These are phyloP conservation scores for Colletotrichum lini DNA, from an alignment of 2,329 filamentous ascomycete genomes.

Conservation along the genomic window DNA sequence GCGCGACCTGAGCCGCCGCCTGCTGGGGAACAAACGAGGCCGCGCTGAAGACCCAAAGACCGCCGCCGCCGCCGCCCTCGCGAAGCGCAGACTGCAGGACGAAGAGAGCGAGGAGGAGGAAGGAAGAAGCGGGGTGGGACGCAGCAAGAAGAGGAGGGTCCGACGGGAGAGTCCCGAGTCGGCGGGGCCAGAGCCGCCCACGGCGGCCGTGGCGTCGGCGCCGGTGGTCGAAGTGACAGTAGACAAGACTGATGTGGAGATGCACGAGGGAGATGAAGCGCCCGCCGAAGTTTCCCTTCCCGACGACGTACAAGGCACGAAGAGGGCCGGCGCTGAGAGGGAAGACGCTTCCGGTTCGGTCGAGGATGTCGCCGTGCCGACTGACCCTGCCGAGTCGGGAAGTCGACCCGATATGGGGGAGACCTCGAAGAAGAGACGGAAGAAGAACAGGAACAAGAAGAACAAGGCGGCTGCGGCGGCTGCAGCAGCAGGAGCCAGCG, in stretches of 20 bases:
- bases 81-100: constrained; percentile 33
- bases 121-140: constrained; percentile 56
- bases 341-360: neutral
- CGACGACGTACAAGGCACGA: neutral
- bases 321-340: neutral
- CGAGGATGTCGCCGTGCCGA: neutral
- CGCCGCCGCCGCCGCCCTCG: constrained; percentile 31
- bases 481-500: neutral
- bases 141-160: constrained; percentile 51
- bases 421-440: constrained; percentile 48
- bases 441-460: constrained; percentile 44
- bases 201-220: neutral
- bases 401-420: constrained; percentile 3
- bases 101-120: constrained; percentile 52
- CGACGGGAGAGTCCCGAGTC: constrained; percentile 34
- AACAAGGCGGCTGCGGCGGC: constrained; percentile 23
- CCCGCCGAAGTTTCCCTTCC: neutral
- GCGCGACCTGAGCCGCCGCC: constrained; percentile 50
- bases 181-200: constrained; percentile 9
- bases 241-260: neutral
- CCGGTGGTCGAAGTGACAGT: neutral
- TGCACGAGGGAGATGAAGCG: constrained; percentile 13
- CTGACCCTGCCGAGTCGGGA: neutral
- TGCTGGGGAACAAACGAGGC: constrained; percentile 46
- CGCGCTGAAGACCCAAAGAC: constrained; percentile 34